These are phyloP conservation scores for Lecanoromycetidae sp. DNA, from an alignment of 2,329 filamentous ascomycete genomes.

Conservation along the genomic window DNA sequence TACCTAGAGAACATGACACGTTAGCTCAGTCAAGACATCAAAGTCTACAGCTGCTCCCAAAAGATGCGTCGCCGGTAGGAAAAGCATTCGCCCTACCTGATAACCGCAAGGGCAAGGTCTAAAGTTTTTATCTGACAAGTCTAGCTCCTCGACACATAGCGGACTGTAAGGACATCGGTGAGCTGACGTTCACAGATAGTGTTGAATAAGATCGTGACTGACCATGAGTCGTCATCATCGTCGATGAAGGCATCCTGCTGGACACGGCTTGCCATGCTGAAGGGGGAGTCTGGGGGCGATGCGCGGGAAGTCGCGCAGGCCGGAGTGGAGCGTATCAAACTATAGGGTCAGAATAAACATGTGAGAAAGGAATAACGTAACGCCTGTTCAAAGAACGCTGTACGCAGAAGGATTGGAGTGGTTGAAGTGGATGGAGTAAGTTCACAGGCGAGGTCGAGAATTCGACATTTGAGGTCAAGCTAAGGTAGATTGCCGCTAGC, in stretches of 20 bases:
- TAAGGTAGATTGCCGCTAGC: conserved; percentile 1
- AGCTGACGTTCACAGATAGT: neutral
- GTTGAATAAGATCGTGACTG: neutral
- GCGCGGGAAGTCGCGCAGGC: conserved; percentile 20
- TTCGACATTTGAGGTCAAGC: too few relatives aligned
- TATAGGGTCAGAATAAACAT: conserved; percentile 58
- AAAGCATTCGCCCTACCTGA: conserved; percentile 49
- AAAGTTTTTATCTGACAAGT: conserved; percentile 94
- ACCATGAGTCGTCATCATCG: conserved; percentile 21
- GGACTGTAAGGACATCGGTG: conserved; percentile 47
- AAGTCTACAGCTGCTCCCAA: neutral
- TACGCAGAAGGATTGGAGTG: conserved; percentile 1
- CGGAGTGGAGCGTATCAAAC: conserved; percentile 41
- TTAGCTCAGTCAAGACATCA: conserved; percentile 6
- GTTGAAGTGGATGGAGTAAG: neutral
- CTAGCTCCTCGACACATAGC: conserved; percentile 97
- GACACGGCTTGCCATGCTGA: conserved; percentile 19
- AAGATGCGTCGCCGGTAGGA: neutral
- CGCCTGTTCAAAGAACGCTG: neutral
- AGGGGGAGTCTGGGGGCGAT: conserved; percentile 11
- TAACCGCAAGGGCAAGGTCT: conserved; percentile 95
- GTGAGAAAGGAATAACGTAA: conserved; percentile 7
- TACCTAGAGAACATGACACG: conserved; percentile 46
- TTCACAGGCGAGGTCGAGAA: conserved; percentile 2
- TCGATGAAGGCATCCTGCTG: conserved; percentile 22